A percentile compares a stretch with the other conserved stretches of the same genome.
Evolutionary conservation across 1,284 basidiomycete species (phyloP).

Genomic region (Cryptococcus hybrid): DNA sequence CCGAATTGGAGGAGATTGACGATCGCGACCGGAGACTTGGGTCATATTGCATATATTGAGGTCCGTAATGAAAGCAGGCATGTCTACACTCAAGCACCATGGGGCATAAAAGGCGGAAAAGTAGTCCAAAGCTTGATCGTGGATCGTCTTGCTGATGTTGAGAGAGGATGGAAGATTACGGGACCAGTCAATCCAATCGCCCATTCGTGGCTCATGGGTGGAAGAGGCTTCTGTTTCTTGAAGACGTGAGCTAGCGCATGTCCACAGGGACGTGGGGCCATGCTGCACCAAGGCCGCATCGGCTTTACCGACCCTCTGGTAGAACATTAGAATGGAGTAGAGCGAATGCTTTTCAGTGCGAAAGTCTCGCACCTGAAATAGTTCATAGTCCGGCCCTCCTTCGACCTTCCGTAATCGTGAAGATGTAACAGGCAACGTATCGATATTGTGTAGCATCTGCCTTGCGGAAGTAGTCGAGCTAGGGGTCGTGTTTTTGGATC

Average conservation of each 20-base stretch:
- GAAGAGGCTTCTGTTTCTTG: neutral
- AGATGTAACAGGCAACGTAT: no score
- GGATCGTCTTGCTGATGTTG: neutral
- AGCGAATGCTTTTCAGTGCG: no score
- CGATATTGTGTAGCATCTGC: no score
- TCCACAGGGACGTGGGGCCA: slow-evolving; percentile 17
- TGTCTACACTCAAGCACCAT: slow-evolving; percentile 20
- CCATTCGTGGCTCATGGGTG: neutral
- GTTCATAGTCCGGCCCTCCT: no score
- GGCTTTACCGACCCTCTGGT: no score
- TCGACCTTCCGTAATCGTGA: no score
- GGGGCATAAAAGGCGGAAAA: slow-evolving; percentile 19
- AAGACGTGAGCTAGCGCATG: slow-evolving; percentile 4
- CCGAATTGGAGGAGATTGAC: neutral
- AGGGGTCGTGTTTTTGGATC: no score
- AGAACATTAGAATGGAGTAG: no score
- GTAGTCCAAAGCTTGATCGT: slow-evolving; percentile 13
- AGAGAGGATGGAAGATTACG: slow-evolving; percentile 8
- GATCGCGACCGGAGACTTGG: neutral
- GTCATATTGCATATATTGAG: slow-evolving; percentile 6
- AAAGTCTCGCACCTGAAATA: no score
- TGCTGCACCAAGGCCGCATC: slow-evolving; percentile 9
- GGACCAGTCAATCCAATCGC: slow-evolving; percentile 16
- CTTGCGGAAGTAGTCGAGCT: no score
- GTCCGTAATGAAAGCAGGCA: slow-evolving; percentile 11